Conservation (phyloP, 1,284 basidiomycete genomes). For the Coniferiporia weirii region DNA sequence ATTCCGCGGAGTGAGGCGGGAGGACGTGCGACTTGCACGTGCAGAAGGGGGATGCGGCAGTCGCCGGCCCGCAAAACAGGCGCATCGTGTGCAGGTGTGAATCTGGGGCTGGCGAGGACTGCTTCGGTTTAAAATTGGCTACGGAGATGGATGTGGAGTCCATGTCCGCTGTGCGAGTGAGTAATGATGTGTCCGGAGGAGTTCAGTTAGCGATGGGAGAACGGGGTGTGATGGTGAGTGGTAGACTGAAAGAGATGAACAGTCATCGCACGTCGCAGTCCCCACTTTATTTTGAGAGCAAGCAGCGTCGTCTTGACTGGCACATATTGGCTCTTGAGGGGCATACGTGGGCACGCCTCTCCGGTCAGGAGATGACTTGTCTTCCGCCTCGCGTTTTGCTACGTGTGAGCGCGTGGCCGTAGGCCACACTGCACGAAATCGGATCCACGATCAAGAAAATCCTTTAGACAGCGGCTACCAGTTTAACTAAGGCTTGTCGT, state of each 20-base stretch:
- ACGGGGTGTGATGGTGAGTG: neutral
- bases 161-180: too few species aligned
- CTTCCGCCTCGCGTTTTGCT: too few species aligned
- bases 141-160: neutral
- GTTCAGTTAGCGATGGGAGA: neutral
- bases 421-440: too few species aligned
- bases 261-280: neutral
- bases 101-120: neutral
- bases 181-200: neutral
- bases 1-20: neutral
- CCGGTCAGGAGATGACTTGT: too few species aligned
- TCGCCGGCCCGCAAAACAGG: neutral
- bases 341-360: neutral
- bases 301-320: neutral
- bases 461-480: too few species aligned
- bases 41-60: constrained; percentile 1
- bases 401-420: too few species aligned
- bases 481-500: too few species aligned
- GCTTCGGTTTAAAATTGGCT: neutral
- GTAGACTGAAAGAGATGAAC: neutral
- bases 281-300: neutral
- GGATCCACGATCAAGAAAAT: too few species aligned
- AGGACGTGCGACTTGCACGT: neutral
- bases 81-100: neutral
- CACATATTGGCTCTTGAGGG: neutral